Base-by-base conservation (phyloP, 495 filamentous ascomycete genomes). In the Amphirosellinia nigrospora region DNA sequence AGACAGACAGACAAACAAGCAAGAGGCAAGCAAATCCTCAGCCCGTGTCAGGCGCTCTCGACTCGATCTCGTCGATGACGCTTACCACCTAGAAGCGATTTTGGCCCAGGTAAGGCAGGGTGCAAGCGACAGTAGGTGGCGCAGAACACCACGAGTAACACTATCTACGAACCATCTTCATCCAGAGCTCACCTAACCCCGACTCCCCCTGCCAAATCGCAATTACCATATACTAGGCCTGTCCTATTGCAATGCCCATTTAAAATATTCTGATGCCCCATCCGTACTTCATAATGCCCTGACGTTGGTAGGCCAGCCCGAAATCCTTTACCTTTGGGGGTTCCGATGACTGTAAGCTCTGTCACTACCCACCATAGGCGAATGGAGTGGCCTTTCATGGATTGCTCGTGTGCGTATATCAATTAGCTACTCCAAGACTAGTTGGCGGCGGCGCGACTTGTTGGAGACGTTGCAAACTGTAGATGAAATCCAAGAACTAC, bases 81-180 rank as follows among this genome's bases (percentile, higher is more conserved):
- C 45, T 52, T 53, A 41, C 63, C 46, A 15, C 45, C 46, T 30
- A 38, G 43, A 39, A 32, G 30, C 19, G 21, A 32, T 34, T 41
- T 46, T 43, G 64, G 45, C 38, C 45, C 19, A 39, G 34, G 41
- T 45, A 62, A 62, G 66, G 30, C 58, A 15, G 56, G 56, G 30
- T 52, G 46, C 56, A 53, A 46, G 43, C 43, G 66, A 60, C 28
- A 43, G 66, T 58, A 69, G 55, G 48, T 21, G 13, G 66, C 32
- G 48, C 13, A 69, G 43, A 30, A 41, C 66, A 69, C 56, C 43
- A 61, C 41, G 30, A 62, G 26, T 50, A 62, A 53, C 66, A 62
- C 66, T 69, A 69, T 69, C 66, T 69, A 69, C 58, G 66, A 61
- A 53, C 34, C 66, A 46, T 30, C 45, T 41, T 52, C 55, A 39